Conservation (phyloP, 1,139 yeast genomes). For the Hansenula lynferdii region DNA sequence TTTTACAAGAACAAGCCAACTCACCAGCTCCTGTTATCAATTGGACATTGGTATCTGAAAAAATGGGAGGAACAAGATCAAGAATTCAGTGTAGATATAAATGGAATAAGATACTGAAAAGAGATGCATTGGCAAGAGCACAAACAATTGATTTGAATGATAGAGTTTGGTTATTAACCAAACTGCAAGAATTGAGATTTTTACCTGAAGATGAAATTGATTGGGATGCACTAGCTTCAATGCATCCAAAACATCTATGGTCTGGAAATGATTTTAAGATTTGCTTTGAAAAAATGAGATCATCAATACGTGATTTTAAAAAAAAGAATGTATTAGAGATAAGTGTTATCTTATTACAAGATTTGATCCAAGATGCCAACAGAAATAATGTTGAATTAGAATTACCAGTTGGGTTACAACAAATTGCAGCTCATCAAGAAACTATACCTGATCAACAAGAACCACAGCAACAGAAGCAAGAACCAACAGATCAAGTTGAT, state of each 20-base stretch:
- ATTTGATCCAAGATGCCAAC: conserved; percentile 16
- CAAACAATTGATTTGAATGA: conserved; percentile 46
- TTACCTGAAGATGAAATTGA: conserved; percentile 48
- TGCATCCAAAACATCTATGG: conserved; percentile 39
- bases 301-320: conserved; percentile 34
- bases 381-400: conserved; percentile 13
- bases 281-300: conserved; percentile 41
- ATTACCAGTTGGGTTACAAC: conserved; percentile 18
- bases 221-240: conserved; percentile 54
- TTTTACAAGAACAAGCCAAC: conserved; percentile 23
- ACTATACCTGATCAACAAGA: too few species aligned
- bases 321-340: conserved; percentile 36
- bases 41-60: conserved; percentile 89
- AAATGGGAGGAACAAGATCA: conserved; percentile 83
- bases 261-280: conserved; percentile 40
- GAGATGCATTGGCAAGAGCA: conserved; percentile 50
- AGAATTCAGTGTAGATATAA: conserved; percentile 93
- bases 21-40: conserved; percentile 43
- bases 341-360: conserved; percentile 23
- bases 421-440: conserved; percentile 4
- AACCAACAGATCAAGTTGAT: not conserved
- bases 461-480: not conserved
- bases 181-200: conserved; percentile 44
- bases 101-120: conserved; percentile 76
- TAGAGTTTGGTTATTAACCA: conserved; percentile 52